Percentiles rank a stretch among this genome's conserved stretches.
Conservation (phyloP, 1,139 yeast species). For the Candida tunisiensis region DNA sequence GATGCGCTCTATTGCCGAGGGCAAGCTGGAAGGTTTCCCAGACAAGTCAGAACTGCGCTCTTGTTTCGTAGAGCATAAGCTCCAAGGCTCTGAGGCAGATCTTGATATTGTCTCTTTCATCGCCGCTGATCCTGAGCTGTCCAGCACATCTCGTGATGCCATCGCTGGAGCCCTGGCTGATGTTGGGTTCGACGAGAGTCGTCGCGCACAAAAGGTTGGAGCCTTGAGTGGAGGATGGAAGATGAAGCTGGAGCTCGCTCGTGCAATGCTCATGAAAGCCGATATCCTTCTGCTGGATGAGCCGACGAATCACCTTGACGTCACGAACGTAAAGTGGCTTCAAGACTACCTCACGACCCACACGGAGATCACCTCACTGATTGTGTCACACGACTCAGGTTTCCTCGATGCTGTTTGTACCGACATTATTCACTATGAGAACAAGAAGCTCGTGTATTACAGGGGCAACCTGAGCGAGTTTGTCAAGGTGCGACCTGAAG, state of each 20-base stretch:
- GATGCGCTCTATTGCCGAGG: constrained; percentile 94
- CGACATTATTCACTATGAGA: constrained; percentile 91
- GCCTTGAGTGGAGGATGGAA: constrained; percentile 89
- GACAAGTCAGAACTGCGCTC: constrained; percentile 75
- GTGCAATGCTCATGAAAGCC: constrained; percentile 97
- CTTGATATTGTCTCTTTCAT: constrained; percentile 78
- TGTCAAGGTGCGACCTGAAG: constrained; percentile 87
- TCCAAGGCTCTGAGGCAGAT: constrained; percentile 91
- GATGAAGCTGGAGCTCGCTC: constrained; percentile 94
- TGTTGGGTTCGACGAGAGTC: constrained; percentile 86
- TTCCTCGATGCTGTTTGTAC: constrained; percentile 93
- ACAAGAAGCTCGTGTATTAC: constrained; percentile 86
- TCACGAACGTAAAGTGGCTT: constrained; percentile 83
- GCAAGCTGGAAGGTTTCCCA: constrained; percentile 97
- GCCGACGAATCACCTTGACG: constrained; percentile 98
- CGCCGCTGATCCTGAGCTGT: constrained; percentile 77
- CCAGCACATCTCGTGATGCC: constrained; percentile 42
- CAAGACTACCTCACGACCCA: constrained; percentile 65
- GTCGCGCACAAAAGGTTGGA: constrained; percentile 82
- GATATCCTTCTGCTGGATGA: constrained; percentile 89
- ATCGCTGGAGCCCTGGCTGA: constrained; percentile 59
- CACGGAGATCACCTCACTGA: constrained; percentile 79
- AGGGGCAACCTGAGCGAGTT: constrained; percentile 91
- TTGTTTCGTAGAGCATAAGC: constrained; percentile 92
- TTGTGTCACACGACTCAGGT: constrained; percentile 96